A percentile compares a stretch with the other conserved stretches of the same genome.
Evolutionary conservation across 768 basidiomycete species (phyloP).

Genomic region (Xanthoconium purpureum): DNA sequence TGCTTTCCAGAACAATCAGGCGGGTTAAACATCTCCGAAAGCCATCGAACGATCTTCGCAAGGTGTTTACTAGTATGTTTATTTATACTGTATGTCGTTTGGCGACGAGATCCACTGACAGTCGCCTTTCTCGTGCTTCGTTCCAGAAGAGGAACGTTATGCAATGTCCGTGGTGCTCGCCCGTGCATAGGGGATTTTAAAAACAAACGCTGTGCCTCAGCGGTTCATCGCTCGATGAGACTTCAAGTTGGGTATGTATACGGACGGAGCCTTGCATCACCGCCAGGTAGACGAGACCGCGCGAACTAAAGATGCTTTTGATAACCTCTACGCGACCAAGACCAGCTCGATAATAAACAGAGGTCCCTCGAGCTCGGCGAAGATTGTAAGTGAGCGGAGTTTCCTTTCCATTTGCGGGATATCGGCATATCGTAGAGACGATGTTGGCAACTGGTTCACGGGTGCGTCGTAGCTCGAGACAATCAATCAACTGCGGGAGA

Average conservation of each 20-base stretch:
- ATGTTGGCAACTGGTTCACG: no score
- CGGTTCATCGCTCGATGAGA: background rate
- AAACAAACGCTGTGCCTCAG: background rate
- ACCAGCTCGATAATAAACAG: background rate
- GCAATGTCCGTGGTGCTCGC: conserved; percentile 18
- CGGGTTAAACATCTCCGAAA: background rate
- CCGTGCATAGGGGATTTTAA: no score
- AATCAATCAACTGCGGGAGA: no score
- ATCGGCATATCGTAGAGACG: no score
- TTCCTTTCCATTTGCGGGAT: no score
- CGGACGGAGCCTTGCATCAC: conserved; percentile 19
- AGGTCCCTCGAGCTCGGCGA: background rate
- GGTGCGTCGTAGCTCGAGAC: no score
- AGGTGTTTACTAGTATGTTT: conserved; percentile 36
- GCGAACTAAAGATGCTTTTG: conserved; percentile 9
- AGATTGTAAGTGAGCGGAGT: background rate
- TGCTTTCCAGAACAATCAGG: background rate
- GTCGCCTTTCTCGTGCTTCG: conserved; percentile 29
- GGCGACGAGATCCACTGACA: conserved; percentile 22
- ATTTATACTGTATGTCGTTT: conserved; percentile 33
- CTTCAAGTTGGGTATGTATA: background rate
- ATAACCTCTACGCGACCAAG: background rate
- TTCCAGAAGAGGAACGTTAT: conserved; percentile 30
- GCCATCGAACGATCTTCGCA: conserved; percentile 20
- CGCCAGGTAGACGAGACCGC: conserved; percentile 35